Evolutionary conservation across 2,329 filamentous ascomycete genomes (phyloP).

Genomic region (Didymella segeticola): DNA sequence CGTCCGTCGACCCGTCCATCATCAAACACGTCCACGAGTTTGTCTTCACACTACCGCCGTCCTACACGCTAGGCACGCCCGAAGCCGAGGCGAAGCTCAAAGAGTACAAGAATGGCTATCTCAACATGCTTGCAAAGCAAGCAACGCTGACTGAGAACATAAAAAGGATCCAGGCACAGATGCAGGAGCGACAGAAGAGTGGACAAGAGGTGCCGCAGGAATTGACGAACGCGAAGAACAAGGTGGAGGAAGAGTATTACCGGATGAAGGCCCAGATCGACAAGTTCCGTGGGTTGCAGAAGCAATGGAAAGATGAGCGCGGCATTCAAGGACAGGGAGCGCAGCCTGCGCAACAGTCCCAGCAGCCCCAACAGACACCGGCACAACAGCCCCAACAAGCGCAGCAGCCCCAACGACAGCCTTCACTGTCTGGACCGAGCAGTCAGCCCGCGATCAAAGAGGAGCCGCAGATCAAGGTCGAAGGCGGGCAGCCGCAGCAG

Average conservation of each 20-base stretch:
- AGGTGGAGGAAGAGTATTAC: constrained; percentile 40
- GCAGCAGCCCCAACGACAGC: constrained; percentile 36
- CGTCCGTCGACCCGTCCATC: constrained; percentile 41
- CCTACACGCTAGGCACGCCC: constrained; percentile 40
- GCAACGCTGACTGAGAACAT: constrained; percentile 37
- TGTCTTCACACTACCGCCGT: constrained; percentile 40
- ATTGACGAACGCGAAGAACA: constrained; percentile 33
- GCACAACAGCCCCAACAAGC: constrained; percentile 26
- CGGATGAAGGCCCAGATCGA: constrained; percentile 42
- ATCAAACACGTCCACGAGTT: constrained; percentile 48
- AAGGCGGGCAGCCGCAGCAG: constrained; percentile 35
- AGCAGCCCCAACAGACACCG: constrained; percentile 27
- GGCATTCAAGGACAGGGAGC: constrained; percentile 41
- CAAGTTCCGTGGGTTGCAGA: constrained; percentile 46
- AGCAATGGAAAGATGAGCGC: constrained; percentile 44
- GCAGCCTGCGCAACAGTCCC: constrained; percentile 19
- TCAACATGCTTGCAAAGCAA: constrained; percentile 43
- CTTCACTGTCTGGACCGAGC: constrained; percentile 35
- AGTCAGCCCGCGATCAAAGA: constrained; percentile 38
- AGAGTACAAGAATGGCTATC: constrained; percentile 45
- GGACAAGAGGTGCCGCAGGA: constrained; percentile 46
- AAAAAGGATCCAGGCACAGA: constrained; percentile 33
- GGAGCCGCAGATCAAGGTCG: constrained; percentile 47
- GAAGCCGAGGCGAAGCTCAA: constrained; percentile 46
- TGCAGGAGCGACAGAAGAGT: constrained; percentile 40